Base-by-base conservation (phyloP, 2,329 filamentous ascomycete genomes). In the Botrytis sinoallii region DNA sequence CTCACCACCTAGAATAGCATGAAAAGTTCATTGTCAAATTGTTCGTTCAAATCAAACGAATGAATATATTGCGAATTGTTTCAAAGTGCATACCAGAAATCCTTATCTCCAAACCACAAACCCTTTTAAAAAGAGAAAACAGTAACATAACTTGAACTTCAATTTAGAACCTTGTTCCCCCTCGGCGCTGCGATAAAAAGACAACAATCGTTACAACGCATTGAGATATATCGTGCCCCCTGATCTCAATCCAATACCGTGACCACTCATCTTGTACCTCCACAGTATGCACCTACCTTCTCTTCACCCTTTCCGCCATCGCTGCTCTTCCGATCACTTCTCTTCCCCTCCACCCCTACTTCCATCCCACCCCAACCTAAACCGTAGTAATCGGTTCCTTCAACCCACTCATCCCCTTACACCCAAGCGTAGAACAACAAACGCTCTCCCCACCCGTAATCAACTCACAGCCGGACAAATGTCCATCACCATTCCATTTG, bases 321-420 rank as follows among this genome's bases (percentile, higher is more conserved):
- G 20, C 14, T 3, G 20, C 38, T 32, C 38, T 65, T 32, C n/a
- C 44, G 16, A 29, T 14, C 5, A 29, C 65, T 25, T 9, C 4
- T 8, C 16, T 7, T 22, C 25, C 2, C 12, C 3, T 5, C 32
- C 32, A 32, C 32, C 32, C 32, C 66, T 4, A 18, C 20, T 18
- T 1, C 8, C n/a, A 10, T 12, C 20, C 22, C 40, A 10, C 7
- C 44, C 7, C 44, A n/a, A 38, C 38, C 60, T 66, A 71, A 57
- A 65, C 29, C 5, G 70, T 65, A 44, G 44, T 55, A 42, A 71
- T 71, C 12, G 70, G 70, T 25, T 48, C 38, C 35, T 12, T 65
- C 70, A 71, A 66, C 7, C 70, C 70, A 4, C 2, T 22, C 70
- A 71, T 66, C 7, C 70, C 70, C 60, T 71, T 57, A 35, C 70